Evolutionary conservation across 2,329 filamentous ascomycete genomes (phyloP), one percentile per base, ranked within the genome.

Genomic region (Trichophyton benhamiae): DNA sequence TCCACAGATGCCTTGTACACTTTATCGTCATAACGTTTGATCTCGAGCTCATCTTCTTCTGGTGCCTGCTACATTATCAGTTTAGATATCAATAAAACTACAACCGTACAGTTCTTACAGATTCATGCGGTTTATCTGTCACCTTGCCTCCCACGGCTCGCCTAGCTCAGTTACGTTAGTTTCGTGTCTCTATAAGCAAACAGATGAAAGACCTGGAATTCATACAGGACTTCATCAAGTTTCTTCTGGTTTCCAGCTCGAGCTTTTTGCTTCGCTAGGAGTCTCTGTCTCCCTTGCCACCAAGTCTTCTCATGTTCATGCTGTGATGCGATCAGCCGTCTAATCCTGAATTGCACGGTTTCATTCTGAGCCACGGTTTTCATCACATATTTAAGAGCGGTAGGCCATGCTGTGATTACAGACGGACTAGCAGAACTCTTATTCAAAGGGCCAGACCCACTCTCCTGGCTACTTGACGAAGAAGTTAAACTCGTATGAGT

Each of bases 261-360:
- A 1, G 75, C 72, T n/a, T 68, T 71, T 62, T 84, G 82, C 62
- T 79, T 80, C 36, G 76, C 71, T 4, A 83, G 67, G 25, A 85
- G 69, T 5, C 76, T 79, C 61, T 80, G 70, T 1, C 83, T 77
- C 1, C 78, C 79, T 27, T 75, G 70, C 74, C 79, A 83, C 80
- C 85, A 88, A 65, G 82, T 79, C 65, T 78, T 78, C 65, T 87
- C 83, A 66, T 87, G 81, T 46, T 79, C 77, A 66, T 84, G 80
- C 69, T 88, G 85, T 48, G 83, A 79, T 60, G 78, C 78, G 63
- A 87, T 86, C 71, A 88, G 77, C 73, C 84, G 70, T 20, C 76
- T 75, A 64, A 83, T 77, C 9, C 76, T 75, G 15, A 72, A 70
- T 48, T 79, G 71, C 1, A 76, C 71, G 36, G 71, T 69, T 61